A percentile compares a stretch with the other conserved stretches of the same genome.
phyloP scores from a whole-genome alignment of 2,329 filamentous ascomycete species.

The Fusarium sp. region DNA sequence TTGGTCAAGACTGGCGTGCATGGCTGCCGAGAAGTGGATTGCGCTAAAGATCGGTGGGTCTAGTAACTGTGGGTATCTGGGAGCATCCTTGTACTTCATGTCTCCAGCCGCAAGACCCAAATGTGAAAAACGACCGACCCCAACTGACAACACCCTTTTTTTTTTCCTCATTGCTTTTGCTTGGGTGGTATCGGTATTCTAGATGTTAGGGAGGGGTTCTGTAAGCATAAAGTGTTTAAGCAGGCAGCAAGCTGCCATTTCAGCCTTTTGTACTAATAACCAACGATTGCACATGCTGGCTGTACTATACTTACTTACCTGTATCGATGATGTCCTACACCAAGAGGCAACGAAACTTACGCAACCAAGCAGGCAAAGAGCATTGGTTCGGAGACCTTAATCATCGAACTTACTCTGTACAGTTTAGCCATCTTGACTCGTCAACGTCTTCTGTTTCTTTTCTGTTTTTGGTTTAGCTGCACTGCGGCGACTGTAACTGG shows the following conservation, averaged over 20 bases:
- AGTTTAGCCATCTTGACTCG: slow-evolving; percentile 33
- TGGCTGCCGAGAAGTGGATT: slow-evolving; percentile 47
- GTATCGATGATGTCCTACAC: neutral
- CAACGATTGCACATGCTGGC: neutral
- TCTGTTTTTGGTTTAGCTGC: slow-evolving; percentile 26
- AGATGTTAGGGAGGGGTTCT: slow-evolving; percentile 6
- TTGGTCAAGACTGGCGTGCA: slow-evolving; percentile 47
- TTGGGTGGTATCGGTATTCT: neutral
- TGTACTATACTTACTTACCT: neutral
- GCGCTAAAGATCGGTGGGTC: slow-evolving; percentile 45
- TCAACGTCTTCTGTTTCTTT: slow-evolving; percentile 34
- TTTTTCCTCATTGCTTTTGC: neutral
- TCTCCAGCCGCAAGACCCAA: slow-evolving; percentile 28
- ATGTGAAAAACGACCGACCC: slow-evolving; percentile 14
- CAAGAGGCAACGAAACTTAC: slow-evolving; percentile 21
- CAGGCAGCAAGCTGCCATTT: slow-evolving; percentile 14
- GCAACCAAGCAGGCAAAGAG: slow-evolving; percentile 2
- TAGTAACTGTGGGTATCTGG: slow-evolving; percentile 15
- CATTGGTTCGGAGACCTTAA: slow-evolving; percentile 8
- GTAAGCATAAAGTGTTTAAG: neutral
- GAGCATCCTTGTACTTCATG: slow-evolving; percentile 28
- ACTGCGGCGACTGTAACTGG: neutral
- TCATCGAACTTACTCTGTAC: slow-evolving; percentile 20
- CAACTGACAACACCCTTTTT: slow-evolving; percentile 3
- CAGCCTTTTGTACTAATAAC: neutral